A percentile compares a stretch with the other conserved stretches of the same genome.
phyloP scores from a whole-genome alignment of 2,329 filamentous ascomycete species.

The Penicillium aurantiogriseum region DNA sequence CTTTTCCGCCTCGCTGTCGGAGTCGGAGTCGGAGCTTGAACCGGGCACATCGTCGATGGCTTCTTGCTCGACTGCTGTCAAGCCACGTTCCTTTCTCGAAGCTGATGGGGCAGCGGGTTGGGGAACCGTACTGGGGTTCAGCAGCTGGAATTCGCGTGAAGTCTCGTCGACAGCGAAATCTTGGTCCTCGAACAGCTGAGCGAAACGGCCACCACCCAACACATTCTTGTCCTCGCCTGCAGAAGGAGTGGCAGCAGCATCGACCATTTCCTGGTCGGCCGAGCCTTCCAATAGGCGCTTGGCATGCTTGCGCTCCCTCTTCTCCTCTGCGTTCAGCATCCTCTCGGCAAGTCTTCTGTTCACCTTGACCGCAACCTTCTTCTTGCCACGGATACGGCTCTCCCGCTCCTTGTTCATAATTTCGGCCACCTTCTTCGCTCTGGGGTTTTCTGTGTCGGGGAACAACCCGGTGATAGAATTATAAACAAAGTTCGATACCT shows the following conservation, averaged over 20 bases:
- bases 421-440: slow-evolving; percentile 81
- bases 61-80: slow-evolving; percentile 64
- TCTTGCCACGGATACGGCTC: slow-evolving; percentile 86
- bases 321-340: slow-evolving; percentile 60
- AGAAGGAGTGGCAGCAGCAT: slow-evolving; percentile 22
- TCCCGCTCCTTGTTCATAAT: slow-evolving; percentile 98
- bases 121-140: slow-evolving; percentile 78
- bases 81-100: slow-evolving; percentile 46
- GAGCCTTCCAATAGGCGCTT: slow-evolving; percentile 54
- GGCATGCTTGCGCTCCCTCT: slow-evolving; percentile 48
- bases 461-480: slow-evolving; percentile 49
- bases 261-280: slow-evolving; percentile 50
- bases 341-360: slow-evolving; percentile 68
- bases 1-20: slow-evolving; percentile 32
- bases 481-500: slow-evolving; percentile 91
- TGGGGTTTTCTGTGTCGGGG: slow-evolving; percentile 40
- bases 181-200: slow-evolving; percentile 83
- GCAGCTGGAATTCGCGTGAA: slow-evolving; percentile 78
- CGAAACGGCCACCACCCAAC: slow-evolving; percentile 83
- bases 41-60: slow-evolving; percentile 51
- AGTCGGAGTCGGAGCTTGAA: slow-evolving; percentile 41
- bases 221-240: slow-evolving; percentile 56
- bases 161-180: slow-evolving; percentile 90
- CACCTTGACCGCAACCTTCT: slow-evolving; percentile 87
- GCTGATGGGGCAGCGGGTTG: slow-evolving; percentile 17